Conservation (phyloP, 2,329 filamentous ascomycete genomes). For the Fulvia fulva region DNA sequence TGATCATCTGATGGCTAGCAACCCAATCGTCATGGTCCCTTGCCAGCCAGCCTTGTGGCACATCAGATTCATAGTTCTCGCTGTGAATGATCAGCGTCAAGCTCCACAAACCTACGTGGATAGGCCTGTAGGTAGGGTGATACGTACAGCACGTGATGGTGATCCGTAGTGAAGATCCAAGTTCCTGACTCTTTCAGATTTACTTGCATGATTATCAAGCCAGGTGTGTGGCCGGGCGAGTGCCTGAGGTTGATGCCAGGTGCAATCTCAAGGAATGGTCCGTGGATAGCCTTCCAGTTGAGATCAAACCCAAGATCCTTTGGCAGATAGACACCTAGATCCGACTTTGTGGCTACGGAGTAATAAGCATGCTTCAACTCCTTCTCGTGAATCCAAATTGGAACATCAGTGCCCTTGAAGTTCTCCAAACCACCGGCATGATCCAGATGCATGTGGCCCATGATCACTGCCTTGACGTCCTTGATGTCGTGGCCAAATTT, state of each 20-base stretch:
- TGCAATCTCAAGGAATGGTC: conserved; percentile 32
- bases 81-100: background rate
- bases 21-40: conserved; percentile 37
- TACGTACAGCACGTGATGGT: conserved; percentile 32
- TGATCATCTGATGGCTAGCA: conserved; percentile 24
- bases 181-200: conserved; percentile 35
- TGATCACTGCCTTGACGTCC: conserved; percentile 36
- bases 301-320: conserved; percentile 37
- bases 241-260: conserved; percentile 35
- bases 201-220: conserved; percentile 36
- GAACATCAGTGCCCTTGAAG: conserved; percentile 34
- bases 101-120: no score
- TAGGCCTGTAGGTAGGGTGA: background rate
- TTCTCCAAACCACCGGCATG: conserved; percentile 36
- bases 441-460: conserved; percentile 37
- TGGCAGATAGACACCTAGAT: conserved; percentile 32
- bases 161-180: conserved; percentile 38
- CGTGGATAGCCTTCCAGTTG: conserved; percentile 36
- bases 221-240: conserved; percentile 37
- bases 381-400: conserved; percentile 37
- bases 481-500: conserved; percentile 34
- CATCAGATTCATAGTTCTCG: conserved; percentile 34
- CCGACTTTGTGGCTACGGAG: conserved; percentile 35
- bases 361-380: conserved; percentile 39
- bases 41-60: conserved; percentile 38